Evolutionary conservation across 2,329 filamentous ascomycete genomes (phyloP).

Genomic region (Pyricularia grisea): DNA sequence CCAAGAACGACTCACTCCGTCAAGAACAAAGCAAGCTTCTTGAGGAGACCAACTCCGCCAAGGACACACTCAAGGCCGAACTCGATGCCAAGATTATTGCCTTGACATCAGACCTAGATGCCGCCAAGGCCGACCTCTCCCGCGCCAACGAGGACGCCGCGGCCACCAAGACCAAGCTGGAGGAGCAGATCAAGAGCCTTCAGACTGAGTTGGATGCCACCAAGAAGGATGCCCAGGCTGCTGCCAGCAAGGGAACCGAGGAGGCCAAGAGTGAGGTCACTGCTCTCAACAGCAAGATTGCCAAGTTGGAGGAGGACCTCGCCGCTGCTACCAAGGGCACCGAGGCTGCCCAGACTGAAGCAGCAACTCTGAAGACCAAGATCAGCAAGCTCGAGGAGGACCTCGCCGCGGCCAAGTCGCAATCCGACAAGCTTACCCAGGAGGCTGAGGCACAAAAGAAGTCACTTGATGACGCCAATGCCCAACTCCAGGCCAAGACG

Average conservation of each 20-base stretch:
- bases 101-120: not conserved
- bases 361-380: slow-evolving; percentile 2
- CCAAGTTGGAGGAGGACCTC: not conserved
- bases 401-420: not conserved
- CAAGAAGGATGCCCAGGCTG: slow-evolving; percentile 5
- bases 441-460: slow-evolving; percentile 5
- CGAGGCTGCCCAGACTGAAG: not conserved
- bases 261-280: not conserved
- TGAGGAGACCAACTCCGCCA: slow-evolving; percentile 3
- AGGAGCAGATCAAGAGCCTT: slow-evolving; percentile 4
- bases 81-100: slow-evolving; percentile 6
- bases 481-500: not conserved
- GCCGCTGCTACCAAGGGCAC: not conserved
- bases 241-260: slow-evolving; percentile 3
- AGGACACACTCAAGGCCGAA: slow-evolving; percentile 3
- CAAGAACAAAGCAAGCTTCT: slow-evolving; percentile 5
- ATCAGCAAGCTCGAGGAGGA: slow-evolving; percentile 3
- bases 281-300: not conserved
- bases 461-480: slow-evolving; percentile 2
- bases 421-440: slow-evolving; percentile 5
- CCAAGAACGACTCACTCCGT: slow-evolving; percentile 6
- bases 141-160: not conserved
- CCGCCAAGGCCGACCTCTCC: slow-evolving; percentile 4
- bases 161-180: slow-evolving; percentile 2
- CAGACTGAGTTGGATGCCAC: slow-evolving; percentile 4